Base-by-base conservation (phyloP, 805 yeast species). In the Candida arabinofermentans region DNA sequence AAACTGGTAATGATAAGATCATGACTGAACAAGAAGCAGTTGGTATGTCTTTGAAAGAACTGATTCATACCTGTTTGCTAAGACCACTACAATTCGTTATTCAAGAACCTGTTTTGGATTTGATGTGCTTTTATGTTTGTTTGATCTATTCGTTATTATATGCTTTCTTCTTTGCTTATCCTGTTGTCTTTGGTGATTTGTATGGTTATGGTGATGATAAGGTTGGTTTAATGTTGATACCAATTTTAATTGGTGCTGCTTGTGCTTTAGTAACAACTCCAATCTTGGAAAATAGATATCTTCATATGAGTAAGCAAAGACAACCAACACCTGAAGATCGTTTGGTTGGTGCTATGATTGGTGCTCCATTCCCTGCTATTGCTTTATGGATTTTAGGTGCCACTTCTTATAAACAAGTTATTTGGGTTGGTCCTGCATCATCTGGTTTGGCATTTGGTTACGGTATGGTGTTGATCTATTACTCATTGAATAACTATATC, bases 81-180 rank as follows among this genome's bases (percentile, higher is more conserved):
- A 76, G 96, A 54, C 98, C 98, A 2, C 66, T 91, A 47, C 79
- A 77, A 57, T 85, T 88, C 59, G 79, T 79, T 14, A 62, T 77
- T 17, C 79, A 90, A 22, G 96, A 89, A 62, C 96, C 96, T 4
- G 95, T 88, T 22, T 69, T 89, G 55, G 93, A 81, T 57, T 68
- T 87, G 51, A 78, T 89, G 72, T 87, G 95, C 63, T 76, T 78
- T 53, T 89, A 87, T 64, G 91, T 89, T 46, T 89, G 95, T 49
- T 72, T 89, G 60, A 87, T 89, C 62, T 89, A 89, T 68, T 83
- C 96, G n/a, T 71, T 89, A 59, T 71, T 89, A 39, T 89, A 89
- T 58, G 96, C 96, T 10, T 89, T 89, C 71, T 89, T 89, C 79
- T 89, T 88, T 67, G 96, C 97, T 0, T 89, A 85, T 66, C 97